Base-by-base conservation (phyloP, 2,329 filamentous ascomycete genomes). In the Colletotrichum spaethianum region DNA sequence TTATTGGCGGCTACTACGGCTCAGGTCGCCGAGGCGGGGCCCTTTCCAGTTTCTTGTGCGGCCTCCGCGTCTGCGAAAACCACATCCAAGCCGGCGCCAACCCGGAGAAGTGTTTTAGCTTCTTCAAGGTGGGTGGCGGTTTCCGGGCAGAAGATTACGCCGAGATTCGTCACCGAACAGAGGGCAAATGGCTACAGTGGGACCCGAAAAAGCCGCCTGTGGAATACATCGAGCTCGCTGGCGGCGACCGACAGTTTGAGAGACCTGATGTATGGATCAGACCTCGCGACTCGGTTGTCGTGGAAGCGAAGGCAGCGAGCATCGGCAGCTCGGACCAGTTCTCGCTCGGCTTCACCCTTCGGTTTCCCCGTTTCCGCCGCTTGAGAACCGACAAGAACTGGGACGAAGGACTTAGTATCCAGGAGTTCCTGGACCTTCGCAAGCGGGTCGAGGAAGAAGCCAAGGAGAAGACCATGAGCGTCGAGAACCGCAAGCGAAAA, bases 91-190 rank as follows among this genome's bases (percentile, higher is more conserved):
- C 85, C 2, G 89, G 89, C 2, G 85, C 85, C 6, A 88, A 91
- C 73, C 88, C 91, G 0, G 92, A 94, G 82, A 95, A 94, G 80
- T 97, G 92, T 78, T 93, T 92, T 77, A 98, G 95, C n/a, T 98
- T 99, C 83, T 97, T 95, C 87, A 98, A 96, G 81, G 96, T 99
- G 20, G 96, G 96, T n/a, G 96, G 96, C 64, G 96, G 96, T 0
- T 95, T 98, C 80, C 91, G 90, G 18, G 92, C 91, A 0, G 90
- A 93, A 63, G 96, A 99, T 78, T 98, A 98, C 79, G 91, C 93
- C 0, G 90, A 93, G 69, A 92, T 99, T 56, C 88, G 91, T 6
- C 94, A 97, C 77, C 88, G 91, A 31, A 98, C 96, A 0, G 93
- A 98, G 70, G 95, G 93, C 6, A 98, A 98, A 80, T 99, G 96